These are phyloP conservation scores for Pelargonium citronellum DNA, from an alignment of 441 rosid species.

Conservation along the genomic window DNA sequence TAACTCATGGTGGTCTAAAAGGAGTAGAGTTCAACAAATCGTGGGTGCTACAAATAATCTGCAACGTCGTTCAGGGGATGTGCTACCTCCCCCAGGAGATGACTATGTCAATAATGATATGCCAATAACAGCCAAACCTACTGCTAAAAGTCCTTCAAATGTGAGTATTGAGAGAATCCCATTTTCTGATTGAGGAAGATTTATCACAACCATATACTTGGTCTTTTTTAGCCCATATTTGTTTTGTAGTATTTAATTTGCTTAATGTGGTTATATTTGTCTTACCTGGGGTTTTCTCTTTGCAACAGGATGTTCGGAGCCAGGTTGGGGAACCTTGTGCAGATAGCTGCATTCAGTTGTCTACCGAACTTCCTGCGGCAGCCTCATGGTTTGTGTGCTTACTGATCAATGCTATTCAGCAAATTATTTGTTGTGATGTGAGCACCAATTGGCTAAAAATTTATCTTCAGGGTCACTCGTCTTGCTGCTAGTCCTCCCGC, in stretches of 20 bases:
- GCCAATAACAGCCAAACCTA: slow-evolving; percentile 36
- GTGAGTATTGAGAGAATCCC: slow-evolving; percentile 29
- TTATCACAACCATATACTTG: not conserved
- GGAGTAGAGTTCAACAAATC: slow-evolving; percentile 55
- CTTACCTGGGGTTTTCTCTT: not conserved
- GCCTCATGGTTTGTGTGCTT: slow-evolving; percentile 41
- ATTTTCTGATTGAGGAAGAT: too few species aligned
- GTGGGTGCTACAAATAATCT: slow-evolving; percentile 35
- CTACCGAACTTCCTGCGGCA: slow-evolving; percentile 43
- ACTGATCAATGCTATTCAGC: not conserved
- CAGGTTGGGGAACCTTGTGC: slow-evolving; percentile 28
- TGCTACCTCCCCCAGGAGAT: slow-evolving; percentile 50
- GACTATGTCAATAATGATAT: slow-evolving; percentile 25
- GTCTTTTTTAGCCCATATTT: not conserved
- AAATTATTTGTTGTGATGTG: slow-evolving; percentile 6
- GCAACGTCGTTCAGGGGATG: slow-evolving; percentile 41
- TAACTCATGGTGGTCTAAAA: slow-evolving; percentile 25
- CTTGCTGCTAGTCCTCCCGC: slow-evolving; percentile 34
- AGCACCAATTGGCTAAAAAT: slow-evolving; percentile 10
- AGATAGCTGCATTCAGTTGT: slow-evolving; percentile 26
- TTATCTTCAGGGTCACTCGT: slow-evolving; percentile 46
- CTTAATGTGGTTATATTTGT: not conserved
- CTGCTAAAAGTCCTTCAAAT: slow-evolving; percentile 32
- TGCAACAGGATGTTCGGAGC: slow-evolving; percentile 28
- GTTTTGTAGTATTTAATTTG: not conserved